Base-by-base conservation (phyloP, 371 early-diverging fungal species). In the Umbelopsis sp. region DNA sequence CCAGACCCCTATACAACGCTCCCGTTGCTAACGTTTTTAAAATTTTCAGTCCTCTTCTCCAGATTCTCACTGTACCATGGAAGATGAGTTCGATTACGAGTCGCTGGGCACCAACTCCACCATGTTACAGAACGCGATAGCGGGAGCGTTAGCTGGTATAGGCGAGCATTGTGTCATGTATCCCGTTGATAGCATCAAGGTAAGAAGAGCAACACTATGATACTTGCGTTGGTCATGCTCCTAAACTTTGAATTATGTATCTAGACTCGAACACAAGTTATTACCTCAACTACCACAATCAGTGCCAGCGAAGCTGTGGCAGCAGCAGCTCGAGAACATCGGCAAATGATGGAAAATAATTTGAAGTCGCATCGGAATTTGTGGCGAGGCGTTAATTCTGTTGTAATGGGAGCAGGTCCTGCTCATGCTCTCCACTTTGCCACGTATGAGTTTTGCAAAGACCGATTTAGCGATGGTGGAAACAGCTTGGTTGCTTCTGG, bases 391-490 rank as follows among this genome's bases (percentile, higher is more conserved):
- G 93, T 96, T 9, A 86, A 83, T 67, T 94, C 94, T 5, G 94
- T 96, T 24, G 85, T 95, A 0, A 67, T 96, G 66, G 97, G 97
- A 11, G 95, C 96, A 1, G 97, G 97, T 0, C 97, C 97, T 4
- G 93, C 97, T 8, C 97, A 97, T 71, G 97, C 97, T 0, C 79
- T 97, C 20, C 93, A 96, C 72, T 97, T 96, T 85, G 94, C 93
- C 25, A 90, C 92, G 2, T 97, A 97, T 76, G 97, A 97, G 74
- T 81, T 90, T 29, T 90, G 87, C 57, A 97, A 96, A 82, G 85
- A 85, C 38, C 51, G 82, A 4, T 89, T 95, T 72, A 88, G 87
- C 6, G 87, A 74, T 32, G 76, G 71, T 63, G 91, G 83, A 62
- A 86, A 88, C 65, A 86, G 87, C 65, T 80, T 84, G 4, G 20